Base-by-base conservation (phyloP, 768 basidiomycete genomes). In the Lyophyllum semitale region DNA sequence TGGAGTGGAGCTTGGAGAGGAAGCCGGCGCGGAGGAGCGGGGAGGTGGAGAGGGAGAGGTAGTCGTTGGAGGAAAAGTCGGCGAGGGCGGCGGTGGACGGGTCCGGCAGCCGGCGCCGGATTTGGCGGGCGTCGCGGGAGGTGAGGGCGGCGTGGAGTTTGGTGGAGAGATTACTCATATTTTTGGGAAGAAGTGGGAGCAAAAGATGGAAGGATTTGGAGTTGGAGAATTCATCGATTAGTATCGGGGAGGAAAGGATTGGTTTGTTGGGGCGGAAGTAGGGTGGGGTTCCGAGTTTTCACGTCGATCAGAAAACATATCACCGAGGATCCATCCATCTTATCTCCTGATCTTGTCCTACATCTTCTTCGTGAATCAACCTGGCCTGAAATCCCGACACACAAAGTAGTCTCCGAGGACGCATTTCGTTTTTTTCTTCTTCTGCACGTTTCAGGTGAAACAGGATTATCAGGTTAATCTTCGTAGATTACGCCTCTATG, bases 1-100 rank as follows among this genome's bases (percentile, higher is more conserved):
- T 74, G 0, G 52, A 47, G 2, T 68, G 60, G 12, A 91, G 78
- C 51, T 81, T 79, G 2, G 62, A 29, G 30, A 95, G 77, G 64
- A 93, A 89, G 8, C 70, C 73, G 0, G 68, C 50, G 26, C 88
- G 86, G 12, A 95, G 77, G 18, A 61, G 57, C 1, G 77, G 62
- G 2, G 86, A 91, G 18, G 74, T 68, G 1, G 93, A 76, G 23
- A 97, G 79, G 0, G 93, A 93, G 50, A 97, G 88, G 71, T 95
- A 97, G 71, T 97, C 93, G 70, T 96, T 97, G 2, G 93, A 90
- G n/a, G 81, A 88, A 69, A 93, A 93, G 66, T 94, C 91, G 50
- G 80, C 72, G 22, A 77, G 59, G 51, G 66, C 58, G 13, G 70
- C 46, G 18, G 69, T 61, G 5, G 74, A 68, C 6, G 73, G 68